Percentiles rank a stretch among this genome's conserved stretches.
These are phyloP conservation scores for Emmonsiellopsis sp. DNA, from an alignment of 2,329 filamentous ascomycete genomes.

Conservation along the genomic window DNA sequence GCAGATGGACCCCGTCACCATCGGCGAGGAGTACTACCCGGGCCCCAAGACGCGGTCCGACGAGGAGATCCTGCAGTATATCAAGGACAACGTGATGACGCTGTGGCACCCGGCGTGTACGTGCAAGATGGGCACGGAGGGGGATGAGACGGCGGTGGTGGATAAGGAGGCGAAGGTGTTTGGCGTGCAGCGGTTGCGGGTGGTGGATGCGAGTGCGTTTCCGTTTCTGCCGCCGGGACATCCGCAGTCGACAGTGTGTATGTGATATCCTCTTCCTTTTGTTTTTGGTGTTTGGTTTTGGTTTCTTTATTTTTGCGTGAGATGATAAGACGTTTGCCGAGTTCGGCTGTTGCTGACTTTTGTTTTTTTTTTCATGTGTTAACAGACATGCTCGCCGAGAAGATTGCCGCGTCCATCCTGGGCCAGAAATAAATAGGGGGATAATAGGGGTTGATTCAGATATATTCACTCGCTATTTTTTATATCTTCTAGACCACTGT, in stretches of 20 bases:
- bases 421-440: not conserved
- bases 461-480: too few species aligned
- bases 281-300: not conserved
- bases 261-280: constrained; percentile 9
- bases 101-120: constrained; percentile 27
- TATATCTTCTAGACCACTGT: too few species aligned
- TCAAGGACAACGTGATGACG: constrained; percentile 21
- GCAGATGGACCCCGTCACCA: constrained; percentile 20
- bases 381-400: constrained; percentile 34
- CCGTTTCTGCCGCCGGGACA: constrained; percentile 32
- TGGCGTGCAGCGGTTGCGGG: constrained; percentile 23
- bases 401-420: constrained; percentile 22
- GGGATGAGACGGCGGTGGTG: constrained; percentile 24
- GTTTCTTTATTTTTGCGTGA: not conserved
- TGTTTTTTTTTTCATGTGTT: not conserved
- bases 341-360: not conserved
- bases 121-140: constrained; percentile 27
- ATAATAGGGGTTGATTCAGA: too few species aligned
- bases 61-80: constrained; percentile 31
- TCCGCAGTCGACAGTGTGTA: constrained; percentile 33
- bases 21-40: constrained; percentile 30
- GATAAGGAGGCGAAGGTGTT: constrained; percentile 20
- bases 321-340: not conserved
- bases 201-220: constrained; percentile 26
- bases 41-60: constrained; percentile 32